A percentile compares a stretch with the other conserved stretches of the same genome.
These are phyloP conservation scores for Pulveroboletus sp. DNA, from an alignment of 768 basidiomycete genomes.

Conservation along the genomic window DNA sequence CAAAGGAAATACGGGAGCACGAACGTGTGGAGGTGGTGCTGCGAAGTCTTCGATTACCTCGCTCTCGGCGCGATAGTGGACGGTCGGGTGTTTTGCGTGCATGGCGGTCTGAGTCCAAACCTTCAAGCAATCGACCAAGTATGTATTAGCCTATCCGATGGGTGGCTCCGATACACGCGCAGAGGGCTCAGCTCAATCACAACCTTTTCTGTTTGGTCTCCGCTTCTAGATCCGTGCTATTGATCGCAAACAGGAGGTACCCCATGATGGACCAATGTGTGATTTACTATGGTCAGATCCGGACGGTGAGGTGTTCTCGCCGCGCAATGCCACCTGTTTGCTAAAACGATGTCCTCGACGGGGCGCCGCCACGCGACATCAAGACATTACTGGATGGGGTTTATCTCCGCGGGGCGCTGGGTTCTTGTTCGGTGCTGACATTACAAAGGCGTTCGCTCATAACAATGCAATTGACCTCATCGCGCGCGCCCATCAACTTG, in stretches of 20 bases:
- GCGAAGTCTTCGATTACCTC: constrained; percentile 97
- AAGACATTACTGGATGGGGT: constrained; percentile 93
- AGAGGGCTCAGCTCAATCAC: constrained; percentile 16
- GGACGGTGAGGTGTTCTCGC: constrained; percentile 57
- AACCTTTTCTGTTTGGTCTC: constrained; percentile 18
- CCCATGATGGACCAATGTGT: constrained; percentile 98
- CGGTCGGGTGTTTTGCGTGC: constrained; percentile 94
- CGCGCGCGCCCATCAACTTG: constrained; percentile 94
- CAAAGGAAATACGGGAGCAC: constrained; percentile 91
- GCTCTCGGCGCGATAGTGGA: constrained; percentile 95
- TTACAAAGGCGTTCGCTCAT: constrained; percentile 86
- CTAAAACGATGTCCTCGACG: constrained; percentile 23
- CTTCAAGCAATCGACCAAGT: constrained; percentile 88
- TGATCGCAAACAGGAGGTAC: constrained; percentile 95
- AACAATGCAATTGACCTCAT: constrained; percentile 92
- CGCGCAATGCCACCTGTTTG: constrained; percentile 7
- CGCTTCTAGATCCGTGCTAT: constrained; percentile 78
- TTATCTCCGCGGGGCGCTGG: constrained; percentile 97
- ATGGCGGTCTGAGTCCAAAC: constrained; percentile 92
- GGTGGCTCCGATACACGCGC: constrained; percentile 19
- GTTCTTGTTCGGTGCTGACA: constrained; percentile 90
- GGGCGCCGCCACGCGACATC: not conserved
- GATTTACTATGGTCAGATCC: constrained; percentile 99
- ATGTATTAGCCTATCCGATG: constrained; percentile 21
- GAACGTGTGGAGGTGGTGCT: constrained; percentile 98